phyloP scores from a whole-genome alignment of 2,329 filamentous ascomycete genomes.

The Beauveria brongniartii region DNA sequence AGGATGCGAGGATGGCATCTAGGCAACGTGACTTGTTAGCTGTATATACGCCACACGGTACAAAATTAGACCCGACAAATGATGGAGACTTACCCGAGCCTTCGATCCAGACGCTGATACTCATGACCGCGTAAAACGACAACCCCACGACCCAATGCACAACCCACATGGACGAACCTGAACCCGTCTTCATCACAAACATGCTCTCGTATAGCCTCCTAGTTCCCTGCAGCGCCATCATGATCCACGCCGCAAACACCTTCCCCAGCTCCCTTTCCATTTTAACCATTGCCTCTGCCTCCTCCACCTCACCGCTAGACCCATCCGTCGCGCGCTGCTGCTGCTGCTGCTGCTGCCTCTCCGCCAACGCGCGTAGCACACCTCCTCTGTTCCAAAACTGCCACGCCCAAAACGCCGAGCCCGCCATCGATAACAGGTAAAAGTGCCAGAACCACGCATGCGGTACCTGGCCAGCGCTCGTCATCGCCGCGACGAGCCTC shows the following conservation, averaged over 20 bases:
- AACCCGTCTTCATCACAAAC: slow-evolving; percentile 48
- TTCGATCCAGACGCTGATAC: slow-evolving; percentile 77
- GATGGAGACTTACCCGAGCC: slow-evolving; percentile 50
- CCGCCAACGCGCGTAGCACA: slow-evolving; percentile 40
- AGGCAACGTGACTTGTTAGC: background rate
- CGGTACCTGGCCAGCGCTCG: slow-evolving; percentile 52
- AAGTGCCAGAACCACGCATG: slow-evolving; percentile 89
- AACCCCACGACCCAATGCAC: slow-evolving; percentile 76
- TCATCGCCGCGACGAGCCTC: slow-evolving; percentile 23
- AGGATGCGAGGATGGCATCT: slow-evolving; percentile 28
- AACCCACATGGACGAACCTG: slow-evolving; percentile 70
- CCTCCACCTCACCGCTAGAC: background rate
- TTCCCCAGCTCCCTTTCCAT: slow-evolving; percentile 58
- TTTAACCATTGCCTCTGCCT: background rate
- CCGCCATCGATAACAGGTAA: slow-evolving; percentile 63
- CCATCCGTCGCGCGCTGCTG: background rate
- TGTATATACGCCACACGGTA: background rate
- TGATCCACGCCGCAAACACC: slow-evolving; percentile 56
- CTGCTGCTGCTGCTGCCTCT: slow-evolving; percentile 19
- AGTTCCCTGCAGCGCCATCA: slow-evolving; percentile 68
- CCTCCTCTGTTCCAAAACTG: slow-evolving; percentile 51
- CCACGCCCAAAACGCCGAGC: slow-evolving; percentile 65
- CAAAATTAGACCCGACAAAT: background rate
- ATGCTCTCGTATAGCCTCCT: slow-evolving; percentile 72
- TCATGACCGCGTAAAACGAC: slow-evolving; percentile 66